Evolutionary conservation across 1,284 basidiomycete genomes (phyloP).

Genomic region (Puccinia hordei): DNA sequence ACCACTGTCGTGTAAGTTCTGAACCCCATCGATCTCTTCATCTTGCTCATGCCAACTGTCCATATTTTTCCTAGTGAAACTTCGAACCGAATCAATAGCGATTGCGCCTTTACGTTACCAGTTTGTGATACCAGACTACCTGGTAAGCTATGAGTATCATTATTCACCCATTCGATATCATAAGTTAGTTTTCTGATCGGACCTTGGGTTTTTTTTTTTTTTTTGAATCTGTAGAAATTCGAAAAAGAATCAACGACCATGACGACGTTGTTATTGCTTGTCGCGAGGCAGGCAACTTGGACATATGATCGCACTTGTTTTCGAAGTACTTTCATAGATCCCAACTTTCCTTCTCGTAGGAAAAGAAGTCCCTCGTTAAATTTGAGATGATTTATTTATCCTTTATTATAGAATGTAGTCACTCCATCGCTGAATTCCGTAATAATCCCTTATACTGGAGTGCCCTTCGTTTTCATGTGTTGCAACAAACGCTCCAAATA

Average conservation of each 20-base stretch:
- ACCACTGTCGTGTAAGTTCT: background rate
- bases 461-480: no score
- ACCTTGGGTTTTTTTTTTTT: background rate
- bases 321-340: no score
- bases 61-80: conserved; percentile 9
- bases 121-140: conserved; percentile 46
- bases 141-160: conserved; percentile 12
- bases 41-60: background rate
- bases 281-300: conserved; percentile 36
- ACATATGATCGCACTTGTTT: background rate
- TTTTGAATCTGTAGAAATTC: conserved; percentile 11
- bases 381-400: no score
- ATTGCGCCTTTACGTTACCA: conserved; percentile 45
- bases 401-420: no score
- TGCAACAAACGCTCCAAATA: no score
- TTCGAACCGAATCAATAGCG: conserved; percentile 33
- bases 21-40: background rate
- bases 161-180: background rate
- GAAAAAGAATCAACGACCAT: conserved; percentile 33
- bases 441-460: no score
- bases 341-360: background rate
- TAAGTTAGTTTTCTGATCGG: background rate
- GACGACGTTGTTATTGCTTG: conserved; percentile 45
- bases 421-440: no score
- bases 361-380: no score